Conservation (phyloP, 495 filamentous ascomycete species). For the Xylaria scruposa region DNA sequence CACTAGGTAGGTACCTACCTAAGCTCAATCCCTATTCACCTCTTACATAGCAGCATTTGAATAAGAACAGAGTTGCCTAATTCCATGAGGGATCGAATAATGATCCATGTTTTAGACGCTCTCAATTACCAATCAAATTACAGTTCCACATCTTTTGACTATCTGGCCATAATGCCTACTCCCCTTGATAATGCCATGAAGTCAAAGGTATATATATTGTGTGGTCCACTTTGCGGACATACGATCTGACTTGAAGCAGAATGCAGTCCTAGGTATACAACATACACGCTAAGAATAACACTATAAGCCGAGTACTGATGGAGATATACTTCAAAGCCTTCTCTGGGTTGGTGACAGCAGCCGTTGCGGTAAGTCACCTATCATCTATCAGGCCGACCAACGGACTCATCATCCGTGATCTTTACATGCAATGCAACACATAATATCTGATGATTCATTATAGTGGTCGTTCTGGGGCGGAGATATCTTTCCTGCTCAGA, state of each 20-base stretch:
- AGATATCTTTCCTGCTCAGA: constrained; percentile 74
- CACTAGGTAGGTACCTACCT: no score
- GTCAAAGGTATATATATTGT: constrained; percentile 66
- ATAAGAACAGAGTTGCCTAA: constrained; percentile 37
- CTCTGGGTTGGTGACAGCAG: constrained; percentile 81
- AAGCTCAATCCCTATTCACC: background rate
- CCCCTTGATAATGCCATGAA: constrained; percentile 78
- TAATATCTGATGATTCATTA: constrained; percentile 11
- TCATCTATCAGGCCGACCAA: background rate
- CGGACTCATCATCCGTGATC: background rate
- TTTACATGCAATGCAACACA: background rate
- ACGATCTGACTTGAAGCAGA: constrained; percentile 29
- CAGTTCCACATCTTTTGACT: background rate
- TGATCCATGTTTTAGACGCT: background rate
- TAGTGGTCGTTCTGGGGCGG: constrained; percentile 81
- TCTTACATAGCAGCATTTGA: background rate
- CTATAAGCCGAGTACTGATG: constrained; percentile 34
- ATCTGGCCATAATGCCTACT: constrained; percentile 66
- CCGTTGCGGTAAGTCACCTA: constrained; percentile 57
- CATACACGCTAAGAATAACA: background rate
- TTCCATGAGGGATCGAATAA: constrained; percentile 5
- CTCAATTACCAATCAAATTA: constrained; percentile 4
- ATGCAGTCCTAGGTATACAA: constrained; percentile 41
- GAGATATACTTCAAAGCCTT: constrained; percentile 62
- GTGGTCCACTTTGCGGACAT: background rate